Conservation (phyloP, 2,329 filamentous ascomycete genomes). For the Penicillium sp. region DNA sequence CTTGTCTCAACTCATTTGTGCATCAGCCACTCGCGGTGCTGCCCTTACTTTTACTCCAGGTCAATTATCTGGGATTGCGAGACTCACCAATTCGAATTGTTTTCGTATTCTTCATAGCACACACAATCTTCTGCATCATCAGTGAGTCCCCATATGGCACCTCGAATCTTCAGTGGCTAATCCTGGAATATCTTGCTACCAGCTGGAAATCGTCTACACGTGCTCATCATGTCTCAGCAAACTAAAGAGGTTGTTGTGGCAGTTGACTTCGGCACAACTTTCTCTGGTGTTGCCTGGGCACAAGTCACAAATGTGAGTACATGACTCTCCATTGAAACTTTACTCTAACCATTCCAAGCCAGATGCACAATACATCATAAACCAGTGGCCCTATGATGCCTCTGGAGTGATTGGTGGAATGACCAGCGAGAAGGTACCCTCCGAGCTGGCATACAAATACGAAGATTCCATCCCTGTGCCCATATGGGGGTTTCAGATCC, state of each 20-base stretch:
- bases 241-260: conserved; percentile 17
- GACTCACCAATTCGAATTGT: too few species aligned
- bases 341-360: conserved; percentile 14
- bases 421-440: conserved; percentile 27
- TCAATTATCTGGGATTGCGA: too few species aligned
- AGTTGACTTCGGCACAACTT: conserved; percentile 28
- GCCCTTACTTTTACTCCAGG: too few species aligned
- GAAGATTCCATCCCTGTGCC: background rate
- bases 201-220: too few species aligned
- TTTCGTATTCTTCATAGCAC: too few species aligned
- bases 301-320: conserved; percentile 17
- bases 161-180: too few species aligned
- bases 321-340: background rate
- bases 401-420: conserved; percentile 12
- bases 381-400: conserved; percentile 17
- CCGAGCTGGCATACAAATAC: conserved; percentile 17
- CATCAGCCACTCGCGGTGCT: too few species aligned
- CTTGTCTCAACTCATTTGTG: too few species aligned
- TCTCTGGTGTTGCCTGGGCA: conserved; percentile 24
- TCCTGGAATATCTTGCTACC: too few species aligned
- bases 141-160: too few species aligned
- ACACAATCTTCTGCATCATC: too few species aligned
- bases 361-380: conserved; percentile 18
- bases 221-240: background rate
- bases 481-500: conserved; percentile 24